Percentiles rank a stretch among this genome's conserved stretches.
Evolutionary conservation across 1,139 yeast species (phyloP).

Genomic region (Saccharomyces hybrid): DNA sequence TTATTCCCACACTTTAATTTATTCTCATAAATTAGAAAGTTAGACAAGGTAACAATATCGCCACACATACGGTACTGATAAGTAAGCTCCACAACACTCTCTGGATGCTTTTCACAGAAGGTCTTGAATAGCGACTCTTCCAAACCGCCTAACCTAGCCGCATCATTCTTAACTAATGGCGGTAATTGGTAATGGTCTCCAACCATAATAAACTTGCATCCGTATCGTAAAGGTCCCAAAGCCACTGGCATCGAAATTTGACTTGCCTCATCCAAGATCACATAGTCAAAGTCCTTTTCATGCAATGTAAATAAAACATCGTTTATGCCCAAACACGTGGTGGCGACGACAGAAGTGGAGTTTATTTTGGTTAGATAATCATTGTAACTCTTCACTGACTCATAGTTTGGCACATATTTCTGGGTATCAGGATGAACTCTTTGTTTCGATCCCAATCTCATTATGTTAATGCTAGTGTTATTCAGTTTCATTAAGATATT

Average conservation of each 20-base stretch:
- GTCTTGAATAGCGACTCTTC: constrained; percentile 69
- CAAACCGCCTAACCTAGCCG: constrained; percentile 54
- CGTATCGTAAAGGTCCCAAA: constrained; percentile 74
- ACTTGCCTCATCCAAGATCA: constrained; percentile 94
- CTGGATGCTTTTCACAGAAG: constrained; percentile 65
- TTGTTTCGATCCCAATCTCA: constrained; percentile 50
- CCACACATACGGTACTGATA: constrained; percentile 89
- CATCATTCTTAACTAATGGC: constrained; percentile 64
- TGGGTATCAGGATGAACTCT: constrained; percentile 59
- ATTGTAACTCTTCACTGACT: constrained; percentile 37
- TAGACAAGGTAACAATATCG: constrained; percentile 79
- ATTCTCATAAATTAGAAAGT: constrained; percentile 68
- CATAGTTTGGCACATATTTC: constrained; percentile 43
- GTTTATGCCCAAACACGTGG: constrained; percentile 75
- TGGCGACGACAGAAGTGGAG: constrained; percentile 70
- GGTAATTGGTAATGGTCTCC: constrained; percentile 94
- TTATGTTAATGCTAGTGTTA: constrained; percentile 41
- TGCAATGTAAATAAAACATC: constrained; percentile 45
- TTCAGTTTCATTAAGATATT: constrained; percentile 71
- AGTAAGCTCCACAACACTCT: constrained; percentile 62
- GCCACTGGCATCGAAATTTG: constrained; percentile 89
- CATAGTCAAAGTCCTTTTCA: constrained; percentile 69
- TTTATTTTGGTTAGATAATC: constrained; percentile 43
- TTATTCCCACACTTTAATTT: constrained; percentile 67
- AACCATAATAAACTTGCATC: constrained; percentile 75